Base-by-base conservation (phyloP, 345 rosid species). In the Melastoma malabathricum region DNA sequence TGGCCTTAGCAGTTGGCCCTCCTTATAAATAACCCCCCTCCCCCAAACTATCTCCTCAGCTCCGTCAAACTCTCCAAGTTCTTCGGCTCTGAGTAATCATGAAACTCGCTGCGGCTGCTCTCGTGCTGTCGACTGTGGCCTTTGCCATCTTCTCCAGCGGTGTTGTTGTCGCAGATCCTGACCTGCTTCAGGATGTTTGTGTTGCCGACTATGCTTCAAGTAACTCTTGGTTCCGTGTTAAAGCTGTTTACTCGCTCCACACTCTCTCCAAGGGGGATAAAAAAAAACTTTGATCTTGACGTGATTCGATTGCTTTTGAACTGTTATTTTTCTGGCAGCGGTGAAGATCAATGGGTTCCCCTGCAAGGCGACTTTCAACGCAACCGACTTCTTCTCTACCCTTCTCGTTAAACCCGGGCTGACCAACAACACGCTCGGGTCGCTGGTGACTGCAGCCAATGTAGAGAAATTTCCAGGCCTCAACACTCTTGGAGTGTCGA, bases 151-250 rank as follows among this genome's bases (percentile, higher is more conserved):
- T 47, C 6, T 45, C 74, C 48, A 56, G 57, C 50, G 16, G 59
- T 44, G 66, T 69, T 46, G 1, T 59, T 10, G 81, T 22, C 25
- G 25, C 84, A 13, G 96, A 86, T 64, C 69, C 81, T 20, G 81
- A 73, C 48, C 12, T 64, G 69, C 93, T 86, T 61, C 96, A 86
- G 72, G 96, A 86, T 67, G 44, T 86, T 22, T 86, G 96, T 52
- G 96, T 83, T 18, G 96, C 96, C 18, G 84, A 86, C 62, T 73
- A 68, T 47, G 48, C 67, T 53, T 66, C 75, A 10, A 3, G 61
- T 57, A 47, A 57, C 44, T 34, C 41, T 9, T 12, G 12, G 2
- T 34, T 34, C 41, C 41, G 2, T 34, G 41, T 34, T 34, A 34
- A 34, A 34, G 12, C 41, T 7, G 41, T 12, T 34, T 29, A 29